Base-by-base conservation (phyloP, 2,329 filamentous ascomycete species). In the Chaetothyriales sp. region DNA sequence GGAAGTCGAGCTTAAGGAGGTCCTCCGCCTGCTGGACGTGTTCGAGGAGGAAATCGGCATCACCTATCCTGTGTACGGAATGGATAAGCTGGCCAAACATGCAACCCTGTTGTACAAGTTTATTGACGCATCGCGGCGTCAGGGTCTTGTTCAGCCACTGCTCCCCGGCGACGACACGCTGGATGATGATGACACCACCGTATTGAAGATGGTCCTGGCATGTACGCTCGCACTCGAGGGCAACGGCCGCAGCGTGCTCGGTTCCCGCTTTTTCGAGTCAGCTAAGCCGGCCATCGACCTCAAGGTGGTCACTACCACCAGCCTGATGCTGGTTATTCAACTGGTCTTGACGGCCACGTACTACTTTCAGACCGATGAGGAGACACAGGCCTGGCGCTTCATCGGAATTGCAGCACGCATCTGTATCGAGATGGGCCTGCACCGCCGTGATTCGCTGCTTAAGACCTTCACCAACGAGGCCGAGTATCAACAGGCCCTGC, bases 1-100 rank as follows among this genome's bases (percentile, higher is more conserved):
- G 79, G 74, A 80, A 6, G 77, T 93, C 47, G 77, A 78, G 49
- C 81, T 83, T 60, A 80, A 88, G 36, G 88, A 95, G 62, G 86
- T 92, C 60, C 66, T 90, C 18, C 79, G 86, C 1, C 69, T 95
- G 12, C 86, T 86, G 57, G 75, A 78, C 12, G 72, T 93, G 0
- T 90, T 92, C 62, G 85, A 94, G 58, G 88, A 95, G 60, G 89
- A 95, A 64, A 82, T 93, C 60, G 86, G 86, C 44, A 78, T 90
- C 60, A 93, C 95, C 86, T 95, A 94, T 64, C 90, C 90, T 0
- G 78, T 95, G 3, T 66, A 94, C 46, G 78, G 86, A 58, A 83
- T 94, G 36, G 78, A 84, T 43, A 74, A 75, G 43, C 71, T 93
- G 42, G 80, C 85, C 39, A 71, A 73, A 5, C 84, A 94, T 63